Base-by-base conservation (phyloP, 2,329 filamentous ascomycete species). In the Arthrobotrys sphaeroides region DNA sequence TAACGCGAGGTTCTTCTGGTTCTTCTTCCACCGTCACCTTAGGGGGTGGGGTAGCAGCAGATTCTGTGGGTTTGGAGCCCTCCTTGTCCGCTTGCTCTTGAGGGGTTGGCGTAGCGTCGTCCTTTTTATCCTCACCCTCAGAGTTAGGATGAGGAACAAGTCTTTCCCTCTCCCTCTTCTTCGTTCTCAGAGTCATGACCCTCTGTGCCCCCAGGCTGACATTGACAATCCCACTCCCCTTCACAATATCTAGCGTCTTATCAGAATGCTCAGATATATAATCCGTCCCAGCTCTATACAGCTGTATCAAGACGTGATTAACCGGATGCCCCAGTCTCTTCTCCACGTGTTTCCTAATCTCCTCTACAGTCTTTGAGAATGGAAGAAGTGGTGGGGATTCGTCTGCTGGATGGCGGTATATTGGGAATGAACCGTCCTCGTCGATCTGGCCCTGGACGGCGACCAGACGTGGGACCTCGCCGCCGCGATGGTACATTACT, bases 201-300 rank as follows among this genome's bases (percentile, higher is more conserved):
- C 95, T 87, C 83, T 96, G 90, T 0, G 94, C 94, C 0, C 95
- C 95, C n/a, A 98, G 87, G 78, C 93, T 97, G 57, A 97, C 89
- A 80, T 98, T 99, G 78, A 94, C 93, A 78, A 99, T 96, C 73
- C 87, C 94, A 22, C 91, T 95, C 3, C 86, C 89, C 24, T 87
- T 88, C 10, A 89, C 89, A 68, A 99, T 95, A 81, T 99, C 95
- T 22, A 99, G 85, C 0, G 94, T 97, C 83, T 99, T 99, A 82
- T 99, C 95, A 40, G 93, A 96, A 81, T 99, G 95, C 81, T 99
- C 95, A 0, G 92, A 95, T 77, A 99, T 99, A 81, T 93, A 93
- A 83, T 99, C 95, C 53, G 88, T 89, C 1, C 94, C 92, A 78
- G 87, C 87, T n/a, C 95, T 91, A 81, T 99, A 99, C 70, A 93